phyloP scores from a whole-genome alignment of 371 early-diverging fungal species.

The Dichotomocladium elegans region DNA sequence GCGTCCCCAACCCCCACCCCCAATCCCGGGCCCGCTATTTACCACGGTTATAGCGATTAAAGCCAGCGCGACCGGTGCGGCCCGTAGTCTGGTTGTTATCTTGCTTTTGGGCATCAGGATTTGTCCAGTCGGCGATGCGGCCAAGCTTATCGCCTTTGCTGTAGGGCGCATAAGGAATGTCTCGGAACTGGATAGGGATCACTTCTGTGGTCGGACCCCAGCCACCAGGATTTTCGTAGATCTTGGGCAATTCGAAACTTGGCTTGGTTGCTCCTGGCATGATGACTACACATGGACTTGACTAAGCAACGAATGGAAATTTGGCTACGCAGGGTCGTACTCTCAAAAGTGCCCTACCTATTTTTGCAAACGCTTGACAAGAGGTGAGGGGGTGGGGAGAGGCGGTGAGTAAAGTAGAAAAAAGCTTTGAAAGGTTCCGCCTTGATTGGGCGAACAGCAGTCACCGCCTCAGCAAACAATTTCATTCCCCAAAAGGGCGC shows the following conservation, averaged over 20 bases:
- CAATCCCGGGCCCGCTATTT: slow-evolving; percentile 7
- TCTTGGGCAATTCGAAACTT: slow-evolving; percentile 64
- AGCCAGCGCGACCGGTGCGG: slow-evolving; percentile 55
- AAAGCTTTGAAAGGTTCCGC: too few species aligned
- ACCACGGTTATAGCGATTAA: slow-evolving; percentile 65
- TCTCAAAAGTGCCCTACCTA: too few species aligned
- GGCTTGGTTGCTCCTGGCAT: slow-evolving; percentile 22
- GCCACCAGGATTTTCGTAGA: slow-evolving; percentile 68
- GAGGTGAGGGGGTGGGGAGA: too few species aligned
- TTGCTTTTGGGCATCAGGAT: slow-evolving; percentile 63
- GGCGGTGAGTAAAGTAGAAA: too few species aligned
- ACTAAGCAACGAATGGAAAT: too few species aligned
- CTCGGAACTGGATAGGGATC: slow-evolving; percentile 64
- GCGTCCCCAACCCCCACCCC: too few species aligned
- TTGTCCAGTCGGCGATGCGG: slow-evolving; percentile 91
- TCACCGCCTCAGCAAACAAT: too few species aligned
- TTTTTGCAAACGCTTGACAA: too few species aligned
- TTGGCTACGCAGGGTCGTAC: too few species aligned
- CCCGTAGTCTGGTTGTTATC: slow-evolving; percentile 52
- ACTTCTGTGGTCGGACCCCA: slow-evolving; percentile 71
- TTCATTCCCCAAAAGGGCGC: too few species aligned
- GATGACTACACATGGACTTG: too few species aligned
- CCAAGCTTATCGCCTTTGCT: slow-evolving; percentile 94
- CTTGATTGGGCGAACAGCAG: too few species aligned
- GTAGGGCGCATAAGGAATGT: slow-evolving; percentile 95